These are phyloP conservation scores for Saccharomycodes ludwigii DNA, from an alignment of 805 yeast species.

Conservation along the genomic window DNA sequence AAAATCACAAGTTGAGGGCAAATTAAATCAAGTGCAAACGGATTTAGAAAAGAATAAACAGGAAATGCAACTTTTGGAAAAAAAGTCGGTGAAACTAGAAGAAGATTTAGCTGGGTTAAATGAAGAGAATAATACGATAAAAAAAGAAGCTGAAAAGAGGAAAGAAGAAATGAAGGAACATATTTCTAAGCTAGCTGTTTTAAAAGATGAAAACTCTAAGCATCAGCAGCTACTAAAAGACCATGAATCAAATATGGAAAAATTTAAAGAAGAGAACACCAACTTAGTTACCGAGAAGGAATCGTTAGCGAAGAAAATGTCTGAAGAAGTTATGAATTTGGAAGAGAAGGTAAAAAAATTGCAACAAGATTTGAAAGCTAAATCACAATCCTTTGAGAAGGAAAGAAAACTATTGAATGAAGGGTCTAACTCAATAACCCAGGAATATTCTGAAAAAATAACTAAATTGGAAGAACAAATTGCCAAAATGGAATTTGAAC, in stretches of 20 bases:
- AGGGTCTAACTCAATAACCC: slow-evolving; percentile 36
- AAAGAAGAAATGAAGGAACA: slow-evolving; percentile 12
- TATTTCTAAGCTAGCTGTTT: too few relatives aligned
- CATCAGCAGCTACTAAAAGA: too few relatives aligned
- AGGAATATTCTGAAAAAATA: slow-evolving; percentile 37
- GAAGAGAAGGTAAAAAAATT: slow-evolving; percentile 21
- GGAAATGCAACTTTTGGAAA: slow-evolving; percentile 1
- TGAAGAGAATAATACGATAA: slow-evolving; percentile 5
- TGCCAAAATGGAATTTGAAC: slow-evolving; percentile 2
- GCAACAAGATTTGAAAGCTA: slow-evolving; percentile 25
- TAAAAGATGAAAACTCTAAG: too few relatives aligned
- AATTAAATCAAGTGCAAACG: too few relatives aligned
- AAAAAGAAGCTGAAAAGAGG: slow-evolving; percentile 12
- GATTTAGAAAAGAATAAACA: slow-evolving; percentile 1
- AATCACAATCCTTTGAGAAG: slow-evolving; percentile 33
- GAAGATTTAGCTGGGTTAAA: slow-evolving; percentile 1
- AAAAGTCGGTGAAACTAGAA: not conserved
- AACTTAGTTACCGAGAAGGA: slow-evolving; percentile 10
- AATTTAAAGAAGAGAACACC: slow-evolving; percentile 9
- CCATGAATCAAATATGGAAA: slow-evolving; percentile 6
- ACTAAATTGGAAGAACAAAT: slow-evolving; percentile 28
- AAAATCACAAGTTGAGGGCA: not conserved
- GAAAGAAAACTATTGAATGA: slow-evolving; percentile 37
- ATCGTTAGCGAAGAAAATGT: slow-evolving; percentile 13
- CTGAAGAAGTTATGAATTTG: slow-evolving; percentile 6